phyloP scores from a whole-genome alignment of 192 early-diverging fungal species.

The Coemansia sp. region DNA sequence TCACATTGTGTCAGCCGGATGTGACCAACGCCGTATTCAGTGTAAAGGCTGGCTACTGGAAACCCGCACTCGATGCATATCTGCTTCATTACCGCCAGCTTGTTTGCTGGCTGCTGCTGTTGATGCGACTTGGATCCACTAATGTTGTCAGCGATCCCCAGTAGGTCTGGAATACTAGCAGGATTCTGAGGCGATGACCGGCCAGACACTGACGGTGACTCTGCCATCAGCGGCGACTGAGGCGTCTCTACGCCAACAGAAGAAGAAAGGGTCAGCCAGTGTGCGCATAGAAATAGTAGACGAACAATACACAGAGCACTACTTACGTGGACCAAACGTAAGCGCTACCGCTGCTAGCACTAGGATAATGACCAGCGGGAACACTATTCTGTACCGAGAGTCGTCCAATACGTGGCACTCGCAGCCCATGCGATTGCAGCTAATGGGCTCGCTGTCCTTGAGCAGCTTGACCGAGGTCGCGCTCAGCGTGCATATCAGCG shows the following conservation, averaged over 20 bases:
- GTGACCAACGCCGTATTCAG: slow-evolving; percentile 82
- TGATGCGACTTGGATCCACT: background rate
- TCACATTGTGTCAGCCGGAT: slow-evolving; percentile 83
- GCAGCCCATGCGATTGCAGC: slow-evolving; percentile 57
- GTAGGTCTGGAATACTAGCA: background rate
- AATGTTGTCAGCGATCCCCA: background rate
- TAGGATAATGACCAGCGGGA: slow-evolving; percentile 38
- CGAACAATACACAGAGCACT: background rate
- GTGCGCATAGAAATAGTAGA: background rate
- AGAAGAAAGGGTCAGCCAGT: background rate
- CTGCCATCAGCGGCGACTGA: slow-evolving; percentile 47
- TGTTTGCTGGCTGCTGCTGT: background rate
- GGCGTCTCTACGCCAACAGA: slow-evolving; percentile 28
- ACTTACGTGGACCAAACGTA: slow-evolving; percentile 50
- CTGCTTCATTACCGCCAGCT: slow-evolving; percentile 10
- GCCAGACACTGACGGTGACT: slow-evolving; percentile 19
- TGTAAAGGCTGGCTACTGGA: slow-evolving; percentile 70
- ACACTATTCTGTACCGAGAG: slow-evolving; percentile 26
- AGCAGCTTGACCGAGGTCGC: slow-evolving; percentile 37
- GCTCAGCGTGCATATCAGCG: slow-evolving; percentile 56
- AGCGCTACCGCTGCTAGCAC: slow-evolving; percentile 36
- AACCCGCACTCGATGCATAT: slow-evolving; percentile 80
- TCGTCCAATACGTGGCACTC: slow-evolving; percentile 56
- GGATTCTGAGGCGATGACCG: slow-evolving; percentile 11
- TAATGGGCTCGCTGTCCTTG: slow-evolving; percentile 20